Percentiles rank a stretch among this genome's conserved stretches.
Evolutionary conservation across 768 basidiomycete species (phyloP).

Genomic region (Boletus vinaceobasis): DNA sequence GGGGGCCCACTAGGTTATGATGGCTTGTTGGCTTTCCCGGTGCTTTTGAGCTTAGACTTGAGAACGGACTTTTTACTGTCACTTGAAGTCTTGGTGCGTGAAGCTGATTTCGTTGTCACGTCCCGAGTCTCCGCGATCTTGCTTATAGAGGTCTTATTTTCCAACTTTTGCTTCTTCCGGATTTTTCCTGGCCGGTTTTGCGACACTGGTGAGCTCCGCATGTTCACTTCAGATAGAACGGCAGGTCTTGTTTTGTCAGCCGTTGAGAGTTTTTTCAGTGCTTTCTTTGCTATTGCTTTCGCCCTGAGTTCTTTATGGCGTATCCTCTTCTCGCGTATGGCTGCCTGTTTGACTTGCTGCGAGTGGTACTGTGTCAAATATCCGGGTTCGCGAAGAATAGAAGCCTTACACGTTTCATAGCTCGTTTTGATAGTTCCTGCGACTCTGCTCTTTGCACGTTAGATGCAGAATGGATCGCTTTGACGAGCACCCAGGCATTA

Average conservation of each 20-base stretch:
- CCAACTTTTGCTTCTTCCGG: constrained; percentile 18
- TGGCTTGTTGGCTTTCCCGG: not conserved
- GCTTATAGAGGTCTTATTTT: not conserved
- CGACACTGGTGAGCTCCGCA: not conserved
- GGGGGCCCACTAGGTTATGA: constrained; percentile 4
- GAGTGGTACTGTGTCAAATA: not conserved
- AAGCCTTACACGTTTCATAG: constrained; percentile 55
- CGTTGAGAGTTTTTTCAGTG: not conserved
- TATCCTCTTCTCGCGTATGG: constrained; percentile 45
- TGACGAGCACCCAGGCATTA: constrained; percentile 47
- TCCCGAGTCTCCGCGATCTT: not conserved
- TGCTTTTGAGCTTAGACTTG: constrained; percentile 1
- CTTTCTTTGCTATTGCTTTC: constrained; percentile 39
- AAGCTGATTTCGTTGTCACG: not conserved
- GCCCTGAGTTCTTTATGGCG: constrained; percentile 45
- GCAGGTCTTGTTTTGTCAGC: not conserved
- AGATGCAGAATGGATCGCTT: constrained; percentile 7
- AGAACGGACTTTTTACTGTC: not conserved
- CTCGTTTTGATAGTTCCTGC: constrained; percentile 50
- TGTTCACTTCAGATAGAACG: not conserved
- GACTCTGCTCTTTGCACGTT: constrained; percentile 1
- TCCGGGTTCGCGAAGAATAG: not conserved
- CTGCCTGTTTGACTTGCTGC: constrained; percentile 47
- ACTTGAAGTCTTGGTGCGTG: not conserved
- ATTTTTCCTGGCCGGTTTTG: constrained; percentile 1